Evolutionary conservation across 164 flowering plant species (phyloP), one percentile per base, ranked within the genome.

Genomic region (Warburgia ugandensis): DNA sequence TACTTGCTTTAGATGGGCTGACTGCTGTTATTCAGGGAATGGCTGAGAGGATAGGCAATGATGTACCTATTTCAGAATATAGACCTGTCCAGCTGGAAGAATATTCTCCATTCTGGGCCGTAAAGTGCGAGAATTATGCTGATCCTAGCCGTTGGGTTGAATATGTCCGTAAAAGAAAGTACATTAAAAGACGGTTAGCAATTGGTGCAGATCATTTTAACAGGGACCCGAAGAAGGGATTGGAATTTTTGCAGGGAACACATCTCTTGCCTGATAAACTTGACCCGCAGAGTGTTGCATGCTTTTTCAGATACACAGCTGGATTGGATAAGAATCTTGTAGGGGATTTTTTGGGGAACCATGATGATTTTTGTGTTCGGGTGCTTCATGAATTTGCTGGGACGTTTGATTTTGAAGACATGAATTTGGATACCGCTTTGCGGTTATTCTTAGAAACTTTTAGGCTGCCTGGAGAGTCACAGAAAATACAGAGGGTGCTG

Each of bases 401-500:
- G 16, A 69, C 74, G 26, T 73, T 73, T 52, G 73, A 73, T 60
- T 73, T 73, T 42, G 59, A 59, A 48, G 71, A 63, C 54, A 69
- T 73, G 77, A 60, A 54, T 53, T 48, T 73, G 47, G 77, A 69
- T 57, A 66, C 67, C 37, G 77, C 77, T 3, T 29, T 73, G 50
- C 56, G 77, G 35, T 56, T 69, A n/a, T 73, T 69, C 43, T 52
- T 73, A 43, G 77, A 73, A 61, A 69, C 71, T 29, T 73, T 73
- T 31, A 43, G 77, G 10, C 49, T 73, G 21, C 77, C 77, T 30
- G 77, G 77, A 54, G 77, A 73, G 32, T 65, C 76, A 19, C 73
- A 72, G 58, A 72, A 68, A 66, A 72, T 72, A 49, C 68, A 63
- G 43, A 62, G 73, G 60, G 71, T 69, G 5, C 69, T 73, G 5